Percentiles rank a stretch among this genome's conserved stretches.
Conservation (phyloP, 2,329 filamentous ascomycete species). For the Reticulascus tulasneorum region DNA sequence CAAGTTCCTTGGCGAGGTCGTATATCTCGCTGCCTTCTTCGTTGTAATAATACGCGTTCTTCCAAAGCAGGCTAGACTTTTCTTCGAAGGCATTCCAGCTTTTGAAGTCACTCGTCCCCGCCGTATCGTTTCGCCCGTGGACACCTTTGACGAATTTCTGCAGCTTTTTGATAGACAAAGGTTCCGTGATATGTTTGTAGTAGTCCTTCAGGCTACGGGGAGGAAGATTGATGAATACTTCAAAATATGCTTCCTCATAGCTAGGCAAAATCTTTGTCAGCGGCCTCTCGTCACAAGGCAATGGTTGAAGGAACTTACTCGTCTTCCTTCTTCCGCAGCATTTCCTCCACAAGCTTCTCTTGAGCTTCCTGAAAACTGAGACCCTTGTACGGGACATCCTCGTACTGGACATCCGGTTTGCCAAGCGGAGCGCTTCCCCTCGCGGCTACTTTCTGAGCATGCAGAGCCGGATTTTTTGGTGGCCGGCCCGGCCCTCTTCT, state of each 20-base stretch:
- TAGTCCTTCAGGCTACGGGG: conserved; percentile 76
- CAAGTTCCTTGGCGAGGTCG: conserved; percentile 70
- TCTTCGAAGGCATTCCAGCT: conserved; percentile 80
- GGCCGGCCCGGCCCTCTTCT: conserved; percentile 30
- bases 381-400: conserved; percentile 61
- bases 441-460: conserved; percentile 22
- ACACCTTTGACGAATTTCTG: conserved; percentile 74
- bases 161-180: conserved; percentile 72
- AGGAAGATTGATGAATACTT: conserved; percentile 75
- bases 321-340: conserved; percentile 65
- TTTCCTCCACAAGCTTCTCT: conserved; percentile 75
- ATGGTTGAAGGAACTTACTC: conserved; percentile 43
- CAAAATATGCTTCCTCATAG: conserved; percentile 64
- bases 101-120: conserved; percentile 66
- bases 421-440: conserved; percentile 31
- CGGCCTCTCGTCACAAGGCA: neutral
- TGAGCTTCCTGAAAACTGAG: conserved; percentile 81
- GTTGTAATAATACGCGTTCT: conserved; percentile 84
- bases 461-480: conserved; percentile 27
- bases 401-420: conserved; percentile 51
- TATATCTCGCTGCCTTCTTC: conserved; percentile 87
- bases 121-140: conserved; percentile 62
- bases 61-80: conserved; percentile 77
- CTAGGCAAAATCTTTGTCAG: too few species aligned
- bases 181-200: conserved; percentile 77